Evolutionary conservation across 2,329 filamentous ascomycete genomes (phyloP), one percentile per base, ranked within the genome.

Genomic region (Fusarium concolor): DNA sequence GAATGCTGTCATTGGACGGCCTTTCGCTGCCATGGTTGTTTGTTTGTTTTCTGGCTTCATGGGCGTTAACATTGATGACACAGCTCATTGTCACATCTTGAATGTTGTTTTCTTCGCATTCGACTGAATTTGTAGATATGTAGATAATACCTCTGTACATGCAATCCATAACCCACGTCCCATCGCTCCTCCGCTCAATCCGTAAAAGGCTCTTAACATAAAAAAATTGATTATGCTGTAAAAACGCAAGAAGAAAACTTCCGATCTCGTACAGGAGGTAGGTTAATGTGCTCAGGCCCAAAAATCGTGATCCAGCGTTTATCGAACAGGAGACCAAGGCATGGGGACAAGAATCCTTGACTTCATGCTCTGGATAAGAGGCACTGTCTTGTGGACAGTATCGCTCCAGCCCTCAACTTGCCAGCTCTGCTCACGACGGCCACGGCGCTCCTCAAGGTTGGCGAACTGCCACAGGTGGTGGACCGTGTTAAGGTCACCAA

Each of bases 401-500:
- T 97, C 93, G 52, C 92, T 93, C 96, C 96, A 99, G 44, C 96
- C 96, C 76, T 97, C 92, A 39, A 97, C 89, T 69, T 89, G 89
- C 96, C 96, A 99, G 79, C 94, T 97, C 85, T 96, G 89, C 85
- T 99, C 96, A 70, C 96, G 88, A 70, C 94, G 88, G 35, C 92
- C 83, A 79, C 96, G 96, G 70, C 96, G 89, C 83, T 98, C 96
- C 80, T 98, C 94, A 63, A 99, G 82, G 79, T 99, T 93, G 72
- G 95, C 94, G 83, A 98, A 99, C 78, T 99, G 96, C 96, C 96
- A 99, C 22, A 99, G 86, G 78, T 98, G 95, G 79, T 99, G 94
- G 33, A 99, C 96, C 1, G 94, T 97, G 83, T 99, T 99, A 67
- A 99, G 85, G 54, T 97, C 95, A 64, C 96, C 96, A 75, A 99